Base-by-base conservation (phyloP, 257 asterid species). In the Craterostigma plantagineum region DNA sequence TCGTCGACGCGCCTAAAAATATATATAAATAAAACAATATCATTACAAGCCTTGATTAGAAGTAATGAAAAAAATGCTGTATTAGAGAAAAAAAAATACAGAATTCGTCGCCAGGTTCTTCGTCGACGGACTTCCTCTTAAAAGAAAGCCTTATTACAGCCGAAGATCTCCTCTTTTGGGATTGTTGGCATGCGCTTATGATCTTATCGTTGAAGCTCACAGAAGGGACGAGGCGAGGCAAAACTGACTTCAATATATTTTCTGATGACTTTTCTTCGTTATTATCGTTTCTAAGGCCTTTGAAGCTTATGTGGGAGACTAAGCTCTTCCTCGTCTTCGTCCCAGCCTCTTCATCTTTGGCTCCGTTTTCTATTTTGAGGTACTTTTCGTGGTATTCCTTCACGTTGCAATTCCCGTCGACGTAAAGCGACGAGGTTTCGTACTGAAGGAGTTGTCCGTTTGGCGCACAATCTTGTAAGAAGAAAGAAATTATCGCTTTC, bases 51-150 rank as follows among this genome's bases (percentile, higher is more conserved):
- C 30, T 23, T 23, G 30, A 23, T 2, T 23, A 23, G 2, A 23
- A 2, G 30, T 23, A 23, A 23, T 2, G 30, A 23, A 23, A 23
- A 43, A 0, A 16, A 15, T 10, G 6, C 16, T 6, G 23, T 43
- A 2, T 14, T 10, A 30, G 27, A 12, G 33, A 16, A 18, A 34
- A 50, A 4, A 50, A 44, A 82, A 69, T 72, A 82, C 85, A 48
- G 35, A 56, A 18, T 60, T 65, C 90, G 52, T 65, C 90, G 52
- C 52, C 58, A 27, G 46, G 35, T 50, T 87, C 95, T 54, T 60
- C 87, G 50, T 78, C 93, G 16, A 76, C 61, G 9, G 93, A 77
- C 57, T 69, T 74, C 61, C 94, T 65, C 72, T 63, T 79, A 33
- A 83, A 60, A 8, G 95, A 90, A 18, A 90, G 81, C 58, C 94